phyloP scores from a whole-genome alignment of 495 filamentous ascomycete genomes.

The Baudoinia panamericana region DNA sequence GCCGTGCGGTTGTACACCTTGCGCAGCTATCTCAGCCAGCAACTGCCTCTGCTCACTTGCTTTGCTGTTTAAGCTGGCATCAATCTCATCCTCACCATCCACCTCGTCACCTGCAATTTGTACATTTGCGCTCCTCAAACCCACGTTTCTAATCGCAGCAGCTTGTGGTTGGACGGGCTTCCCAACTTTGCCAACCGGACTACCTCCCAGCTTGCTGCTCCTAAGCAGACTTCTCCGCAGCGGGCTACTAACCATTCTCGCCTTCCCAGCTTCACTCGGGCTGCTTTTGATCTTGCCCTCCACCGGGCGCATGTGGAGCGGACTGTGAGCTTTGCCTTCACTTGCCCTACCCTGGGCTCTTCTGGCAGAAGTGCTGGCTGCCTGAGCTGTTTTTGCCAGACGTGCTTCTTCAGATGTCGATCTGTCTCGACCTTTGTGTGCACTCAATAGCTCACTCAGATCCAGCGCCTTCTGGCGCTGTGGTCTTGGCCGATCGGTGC shows the following conservation, averaged over 20 bases:
- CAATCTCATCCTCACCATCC: background rate
- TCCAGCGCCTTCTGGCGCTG: slow-evolving; percentile 10
- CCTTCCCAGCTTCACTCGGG: background rate
- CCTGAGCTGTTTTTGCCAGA: background rate
- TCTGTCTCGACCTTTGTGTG: slow-evolving; percentile 1
- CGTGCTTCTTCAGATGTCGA: no score
- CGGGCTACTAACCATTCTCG: slow-evolving; percentile 7
- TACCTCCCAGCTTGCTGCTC: slow-evolving; percentile 9
- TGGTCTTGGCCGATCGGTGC: background rate
- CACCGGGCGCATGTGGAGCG: slow-evolving; percentile 1
- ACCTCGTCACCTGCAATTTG: background rate
- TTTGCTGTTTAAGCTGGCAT: slow-evolving; percentile 16
- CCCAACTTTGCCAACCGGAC: background rate
- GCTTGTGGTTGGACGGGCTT: background rate
- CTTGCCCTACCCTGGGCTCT: no score
- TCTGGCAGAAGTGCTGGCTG: no score
- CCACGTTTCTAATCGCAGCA: background rate
- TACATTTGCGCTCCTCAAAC: background rate
- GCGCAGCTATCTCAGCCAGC: slow-evolving; percentile 5
- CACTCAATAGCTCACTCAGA: slow-evolving; percentile 10
- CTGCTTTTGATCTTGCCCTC: slow-evolving; percentile 3
- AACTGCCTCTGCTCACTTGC: slow-evolving; percentile 18
- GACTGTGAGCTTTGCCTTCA: background rate
- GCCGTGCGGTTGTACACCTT: no score
- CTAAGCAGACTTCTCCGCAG: slow-evolving; percentile 15